Conservation (phyloP, 192 early-diverging fungal species). For the Coemansia sp. region DNA sequence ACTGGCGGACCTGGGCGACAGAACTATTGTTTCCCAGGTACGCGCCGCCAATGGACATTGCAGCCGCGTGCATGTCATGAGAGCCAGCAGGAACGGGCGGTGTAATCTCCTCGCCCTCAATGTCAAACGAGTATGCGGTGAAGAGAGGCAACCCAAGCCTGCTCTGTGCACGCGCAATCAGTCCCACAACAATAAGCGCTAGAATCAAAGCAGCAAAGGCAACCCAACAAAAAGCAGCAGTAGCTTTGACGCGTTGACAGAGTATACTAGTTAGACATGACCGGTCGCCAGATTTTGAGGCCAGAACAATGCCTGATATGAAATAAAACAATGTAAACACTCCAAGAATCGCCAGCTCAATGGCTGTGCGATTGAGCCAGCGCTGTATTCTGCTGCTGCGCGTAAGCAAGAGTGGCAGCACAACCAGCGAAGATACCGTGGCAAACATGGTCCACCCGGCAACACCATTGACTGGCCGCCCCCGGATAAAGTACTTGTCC, state of each 20-base stretch:
- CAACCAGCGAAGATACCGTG: constrained; percentile 12
- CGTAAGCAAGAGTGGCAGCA: constrained; percentile 24
- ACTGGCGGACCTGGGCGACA: neutral
- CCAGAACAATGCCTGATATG: constrained; percentile 25
- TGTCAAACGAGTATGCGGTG: constrained; percentile 34
- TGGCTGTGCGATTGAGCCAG: constrained; percentile 29
- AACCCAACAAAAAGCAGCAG: constrained; percentile 38
- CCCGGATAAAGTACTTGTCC: constrained; percentile 1
- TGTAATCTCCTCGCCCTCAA: constrained; percentile 33
- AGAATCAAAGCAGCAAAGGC: constrained; percentile 12
- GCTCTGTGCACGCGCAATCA: constrained; percentile 31
- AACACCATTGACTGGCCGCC: neutral
- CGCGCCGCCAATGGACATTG: constrained; percentile 11
- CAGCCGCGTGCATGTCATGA: constrained; percentile 29
- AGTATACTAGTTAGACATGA: constrained; percentile 15
- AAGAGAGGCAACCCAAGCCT: constrained; percentile 24
- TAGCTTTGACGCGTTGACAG: constrained; percentile 17
- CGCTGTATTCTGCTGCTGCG: constrained; percentile 20
- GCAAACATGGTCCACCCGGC: constrained; percentile 38
- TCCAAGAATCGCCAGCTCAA: constrained; percentile 25
- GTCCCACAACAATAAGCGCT: constrained; percentile 7
- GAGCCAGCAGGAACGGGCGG: neutral
- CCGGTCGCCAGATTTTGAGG: constrained; percentile 16
- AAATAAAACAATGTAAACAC: constrained; percentile 21
- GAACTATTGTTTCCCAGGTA: neutral